A percentile compares a stretch with the other conserved stretches of the same genome.
Evolutionary conservation across 352 stramenopile genomes (phyloP).

Genomic region (Bremia lactucae): DNA sequence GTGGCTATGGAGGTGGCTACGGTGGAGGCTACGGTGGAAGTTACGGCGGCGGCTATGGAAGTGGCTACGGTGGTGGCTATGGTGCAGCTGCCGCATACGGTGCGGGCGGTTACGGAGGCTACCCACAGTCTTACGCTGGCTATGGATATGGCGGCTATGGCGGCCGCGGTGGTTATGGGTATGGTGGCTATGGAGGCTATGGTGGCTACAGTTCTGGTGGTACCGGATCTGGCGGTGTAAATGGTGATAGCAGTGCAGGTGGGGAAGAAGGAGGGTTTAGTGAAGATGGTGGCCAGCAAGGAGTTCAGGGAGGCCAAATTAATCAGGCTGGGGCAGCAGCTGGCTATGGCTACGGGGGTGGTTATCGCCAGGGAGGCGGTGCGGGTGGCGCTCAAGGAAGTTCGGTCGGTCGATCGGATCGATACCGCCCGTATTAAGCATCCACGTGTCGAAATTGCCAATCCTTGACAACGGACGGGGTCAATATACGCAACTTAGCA

Average conservation of each 20-base stretch:
- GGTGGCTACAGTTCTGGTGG: constrained; percentile 12
- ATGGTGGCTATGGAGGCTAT: constrained; percentile 27
- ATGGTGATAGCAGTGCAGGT: constrained; percentile 16
- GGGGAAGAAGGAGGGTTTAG: constrained; percentile 28
- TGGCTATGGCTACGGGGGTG: constrained; percentile 26
- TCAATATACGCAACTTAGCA: neutral
- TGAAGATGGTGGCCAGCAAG: constrained; percentile 16
- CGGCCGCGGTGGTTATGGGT: constrained; percentile 30
- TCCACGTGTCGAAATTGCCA: constrained; percentile 9
- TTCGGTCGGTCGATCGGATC: constrained; percentile 55
- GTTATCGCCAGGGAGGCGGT: constrained; percentile 54
- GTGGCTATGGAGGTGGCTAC: constrained; percentile 19
- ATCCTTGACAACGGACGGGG: constrained; percentile 3
- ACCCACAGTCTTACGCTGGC: constrained; percentile 24
- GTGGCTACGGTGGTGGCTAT: constrained; percentile 14
- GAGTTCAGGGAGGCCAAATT: constrained; percentile 21
- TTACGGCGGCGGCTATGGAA: constrained; percentile 16
- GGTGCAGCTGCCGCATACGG: constrained; percentile 22
- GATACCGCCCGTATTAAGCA: constrained; percentile 78
- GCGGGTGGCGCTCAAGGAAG: constrained; percentile 35
- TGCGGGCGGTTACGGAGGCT: constrained; percentile 28
- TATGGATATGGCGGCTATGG: constrained; percentile 41
- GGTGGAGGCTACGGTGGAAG: constrained; percentile 10
- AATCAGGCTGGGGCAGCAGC: constrained; percentile 1
- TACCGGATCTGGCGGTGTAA: constrained; percentile 17